Conservation (phyloP, 805 yeast genomes). For the Suhomyces sp. region DNA sequence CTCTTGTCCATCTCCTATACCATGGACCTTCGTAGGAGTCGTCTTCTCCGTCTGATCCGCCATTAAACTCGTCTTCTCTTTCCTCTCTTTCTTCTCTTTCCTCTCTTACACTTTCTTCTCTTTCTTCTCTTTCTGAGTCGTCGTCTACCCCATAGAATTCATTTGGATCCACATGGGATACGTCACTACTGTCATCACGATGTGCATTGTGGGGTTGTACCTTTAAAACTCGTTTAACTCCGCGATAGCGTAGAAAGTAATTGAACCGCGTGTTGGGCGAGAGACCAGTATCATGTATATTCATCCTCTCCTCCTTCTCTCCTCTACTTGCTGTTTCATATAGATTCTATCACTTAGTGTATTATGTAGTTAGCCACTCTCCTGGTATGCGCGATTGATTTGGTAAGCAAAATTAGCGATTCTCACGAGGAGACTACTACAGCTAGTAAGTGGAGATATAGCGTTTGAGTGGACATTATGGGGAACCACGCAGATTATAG, state of each 20-base stretch:
- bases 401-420: background rate
- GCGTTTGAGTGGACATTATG: slow-evolving; percentile 2
- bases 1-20: background rate
- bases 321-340: background rate
- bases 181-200: background rate
- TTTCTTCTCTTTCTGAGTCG: background rate
- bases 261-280: background rate
- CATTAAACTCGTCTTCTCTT: background rate
- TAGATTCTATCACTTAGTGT: background rate
- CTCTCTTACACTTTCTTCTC: background rate
- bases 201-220: background rate
- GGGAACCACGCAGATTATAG: slow-evolving; percentile 71
- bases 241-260: slow-evolving; percentile 2
- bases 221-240: slow-evolving; percentile 3
- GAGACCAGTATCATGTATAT: slow-evolving; percentile 1
- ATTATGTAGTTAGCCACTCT: background rate
- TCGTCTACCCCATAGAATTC: background rate
- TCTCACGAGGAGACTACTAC: background rate
- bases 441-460: no score
- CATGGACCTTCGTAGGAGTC: background rate
- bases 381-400: background rate
- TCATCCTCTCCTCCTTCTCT: background rate
- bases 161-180: background rate
- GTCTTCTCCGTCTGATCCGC: background rate
- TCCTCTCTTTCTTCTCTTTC: background rate